These are phyloP conservation scores for Sicyos edulis DNA, from an alignment of 306 rosid genomes.

Conservation along the genomic window DNA sequence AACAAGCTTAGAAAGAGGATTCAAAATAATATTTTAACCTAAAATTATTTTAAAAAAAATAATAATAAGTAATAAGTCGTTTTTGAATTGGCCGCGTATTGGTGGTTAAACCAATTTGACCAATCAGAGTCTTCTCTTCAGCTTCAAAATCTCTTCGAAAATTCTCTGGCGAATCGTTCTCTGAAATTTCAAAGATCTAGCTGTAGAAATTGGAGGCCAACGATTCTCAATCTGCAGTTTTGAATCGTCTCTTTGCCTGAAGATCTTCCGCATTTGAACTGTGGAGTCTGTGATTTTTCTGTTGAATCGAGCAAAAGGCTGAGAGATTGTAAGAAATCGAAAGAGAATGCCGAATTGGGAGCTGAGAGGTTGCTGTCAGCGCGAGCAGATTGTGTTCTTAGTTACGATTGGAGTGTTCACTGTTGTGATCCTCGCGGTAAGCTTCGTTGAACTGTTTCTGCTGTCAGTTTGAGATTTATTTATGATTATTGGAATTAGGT, in stretches of 20 bases:
- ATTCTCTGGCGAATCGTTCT: no score
- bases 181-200: no score
- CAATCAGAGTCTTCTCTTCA: slow-evolving; percentile 10
- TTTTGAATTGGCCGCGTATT: slow-evolving; percentile 11
- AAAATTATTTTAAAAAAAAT: no score
- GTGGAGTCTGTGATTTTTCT: not conserved
- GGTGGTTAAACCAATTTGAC: slow-evolving; percentile 3
- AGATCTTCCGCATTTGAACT: not conserved
- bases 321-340: not conserved
- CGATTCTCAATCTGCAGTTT: not conserved
- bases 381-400: slow-evolving; percentile 62
- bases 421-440: slow-evolving; percentile 65
- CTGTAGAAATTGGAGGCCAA: no score
- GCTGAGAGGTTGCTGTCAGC: slow-evolving; percentile 70
- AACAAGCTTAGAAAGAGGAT: no score
- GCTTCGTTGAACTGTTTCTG: not conserved
- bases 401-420: slow-evolving; percentile 56
- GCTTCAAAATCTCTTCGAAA: no score
- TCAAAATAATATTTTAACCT: no score
- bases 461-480: not conserved
- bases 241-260: not conserved
- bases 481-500: slow-evolving; percentile 11
- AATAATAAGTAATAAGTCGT: no score
- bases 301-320: no score
- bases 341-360: slow-evolving; percentile 76